Percentiles rank a stretch among this genome's conserved stretches.
Evolutionary conservation across 1,284 basidiomycete species (phyloP).

Genomic region (Anthracocystis walkeri): DNA sequence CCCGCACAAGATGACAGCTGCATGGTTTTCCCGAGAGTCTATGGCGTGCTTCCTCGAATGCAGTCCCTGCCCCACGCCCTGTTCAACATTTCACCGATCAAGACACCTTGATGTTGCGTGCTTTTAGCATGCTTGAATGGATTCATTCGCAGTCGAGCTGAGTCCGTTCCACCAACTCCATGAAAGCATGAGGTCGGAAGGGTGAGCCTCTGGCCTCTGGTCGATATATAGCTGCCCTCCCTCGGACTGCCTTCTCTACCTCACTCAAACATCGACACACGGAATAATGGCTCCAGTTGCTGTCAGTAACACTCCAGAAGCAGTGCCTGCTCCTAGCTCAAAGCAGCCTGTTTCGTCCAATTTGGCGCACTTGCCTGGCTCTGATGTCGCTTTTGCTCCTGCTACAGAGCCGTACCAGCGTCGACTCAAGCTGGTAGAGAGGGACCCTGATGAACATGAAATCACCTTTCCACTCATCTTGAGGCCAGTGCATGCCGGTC

Average conservation of each 20-base stretch:
- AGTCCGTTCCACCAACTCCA: neutral
- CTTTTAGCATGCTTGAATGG: neutral
- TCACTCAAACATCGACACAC: neutral
- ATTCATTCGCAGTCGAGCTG: neutral
- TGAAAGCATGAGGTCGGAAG: constrained; percentile 1
- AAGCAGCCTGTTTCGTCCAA: constrained; percentile 15
- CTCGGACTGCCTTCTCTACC: neutral
- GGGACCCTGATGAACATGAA: constrained; percentile 21
- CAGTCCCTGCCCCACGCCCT: neutral
- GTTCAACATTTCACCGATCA: neutral
- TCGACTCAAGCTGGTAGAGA: constrained; percentile 29
- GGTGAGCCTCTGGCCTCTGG: neutral
- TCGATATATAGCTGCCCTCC: neutral
- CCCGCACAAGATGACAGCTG: neutral
- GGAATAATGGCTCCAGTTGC: constrained; percentile 33
- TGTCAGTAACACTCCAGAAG: constrained; percentile 7
- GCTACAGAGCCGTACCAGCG: constrained; percentile 30
- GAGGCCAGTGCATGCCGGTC: constrained; percentile 3
- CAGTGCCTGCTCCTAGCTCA: neutral
- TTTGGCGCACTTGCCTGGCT: neutral
- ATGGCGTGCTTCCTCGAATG: constrained; percentile 31
- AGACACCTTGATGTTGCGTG: constrained; percentile 6
- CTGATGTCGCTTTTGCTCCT: constrained; percentile 18
- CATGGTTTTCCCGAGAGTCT: constrained; percentile 17
- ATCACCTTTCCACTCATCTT: constrained; percentile 35